Conservation (phyloP, 768 basidiomycete genomes). For the Suillus variegatus region DNA sequence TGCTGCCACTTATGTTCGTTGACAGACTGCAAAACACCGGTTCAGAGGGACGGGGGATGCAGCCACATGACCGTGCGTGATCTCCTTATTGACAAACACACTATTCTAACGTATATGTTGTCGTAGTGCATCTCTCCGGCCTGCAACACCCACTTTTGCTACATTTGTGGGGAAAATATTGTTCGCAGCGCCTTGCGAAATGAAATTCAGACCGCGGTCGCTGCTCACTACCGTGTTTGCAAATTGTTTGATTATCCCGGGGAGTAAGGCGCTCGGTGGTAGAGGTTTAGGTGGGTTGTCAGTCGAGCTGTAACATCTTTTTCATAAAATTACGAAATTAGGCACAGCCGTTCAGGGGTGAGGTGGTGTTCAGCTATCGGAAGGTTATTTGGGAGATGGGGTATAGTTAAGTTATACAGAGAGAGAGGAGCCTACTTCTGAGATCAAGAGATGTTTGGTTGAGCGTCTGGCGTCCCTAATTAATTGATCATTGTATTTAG, state of each 20-base stretch:
- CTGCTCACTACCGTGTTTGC: slow-evolving; percentile 37
- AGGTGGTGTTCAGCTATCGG: slow-evolving; percentile 19
- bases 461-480: slow-evolving; percentile 11
- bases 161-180: slow-evolving; percentile 49
- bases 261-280: background rate
- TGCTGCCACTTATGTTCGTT: background rate
- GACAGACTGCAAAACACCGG: slow-evolving; percentile 47
- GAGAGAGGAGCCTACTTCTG: slow-evolving; percentile 11
- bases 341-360: slow-evolving; percentile 18
- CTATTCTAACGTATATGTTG: background rate
- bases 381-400: slow-evolving; percentile 15
- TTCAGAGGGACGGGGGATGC: slow-evolving; percentile 53
- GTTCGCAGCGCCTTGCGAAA: slow-evolving; percentile 37
- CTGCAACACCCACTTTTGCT: slow-evolving; percentile 65
- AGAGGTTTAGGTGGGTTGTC: background rate
- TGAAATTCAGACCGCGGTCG: slow-evolving; percentile 33
- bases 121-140: slow-evolving; percentile 53
- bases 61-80: slow-evolving; percentile 59
- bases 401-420: slow-evolving; percentile 12
- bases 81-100: background rate
- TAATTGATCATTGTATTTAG: background rate
- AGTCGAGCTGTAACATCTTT: background rate
- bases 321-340: background rate
- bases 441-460: slow-evolving; percentile 14
- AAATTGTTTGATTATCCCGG: slow-evolving; percentile 36